Conservation (phyloP, 495 filamentous ascomycete species). For the Podospora fimiseda region DNA sequence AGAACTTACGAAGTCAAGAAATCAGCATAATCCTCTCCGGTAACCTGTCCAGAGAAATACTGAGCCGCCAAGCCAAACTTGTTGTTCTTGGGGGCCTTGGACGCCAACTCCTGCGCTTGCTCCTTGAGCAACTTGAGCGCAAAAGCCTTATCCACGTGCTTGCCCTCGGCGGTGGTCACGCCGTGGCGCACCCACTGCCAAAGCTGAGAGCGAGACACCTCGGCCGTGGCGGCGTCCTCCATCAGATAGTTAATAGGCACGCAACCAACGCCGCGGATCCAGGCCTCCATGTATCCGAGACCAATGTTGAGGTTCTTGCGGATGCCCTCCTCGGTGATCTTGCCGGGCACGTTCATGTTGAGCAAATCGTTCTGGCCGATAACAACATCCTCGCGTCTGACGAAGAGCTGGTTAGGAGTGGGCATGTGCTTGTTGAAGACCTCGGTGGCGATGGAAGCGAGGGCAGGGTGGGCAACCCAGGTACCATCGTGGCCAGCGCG, state of each 20-base stretch:
- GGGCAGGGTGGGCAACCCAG: constrained; percentile 95
- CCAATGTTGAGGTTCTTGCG: constrained; percentile 98
- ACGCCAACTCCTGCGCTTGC: constrained; percentile 67
- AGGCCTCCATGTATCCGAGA: constrained; percentile 97
- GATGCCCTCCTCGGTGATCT: constrained; percentile 92
- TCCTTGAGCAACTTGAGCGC: constrained; percentile 82
- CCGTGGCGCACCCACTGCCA: constrained; percentile 96
- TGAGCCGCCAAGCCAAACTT: constrained; percentile 85
- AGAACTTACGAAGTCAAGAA: constrained; percentile 90
- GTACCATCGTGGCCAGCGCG: constrained; percentile 91
- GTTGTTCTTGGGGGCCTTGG: constrained; percentile 79
- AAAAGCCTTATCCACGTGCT: constrained; percentile 87
- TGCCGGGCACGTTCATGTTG: constrained; percentile 96
- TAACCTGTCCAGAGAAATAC: constrained; percentile 90
- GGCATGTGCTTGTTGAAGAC: constrained; percentile 99
- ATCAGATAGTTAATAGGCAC: constrained; percentile 99
- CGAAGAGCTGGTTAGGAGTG: constrained; percentile 92
- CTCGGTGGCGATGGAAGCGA: constrained; percentile 81
- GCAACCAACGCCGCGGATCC: constrained; percentile 90
- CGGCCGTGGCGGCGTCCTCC: constrained; percentile 96
- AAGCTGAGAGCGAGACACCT: constrained; percentile 85
- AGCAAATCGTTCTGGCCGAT: constrained; percentile 86
- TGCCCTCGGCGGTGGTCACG: constrained; percentile 79
- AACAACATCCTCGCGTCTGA: constrained; percentile 82
- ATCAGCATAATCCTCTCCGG: constrained; percentile 94